Evolutionary conservation across 2,329 filamentous ascomycete species (phyloP), one percentile per base, ranked within the genome.

Genomic region (Colletotrichum musae): DNA sequence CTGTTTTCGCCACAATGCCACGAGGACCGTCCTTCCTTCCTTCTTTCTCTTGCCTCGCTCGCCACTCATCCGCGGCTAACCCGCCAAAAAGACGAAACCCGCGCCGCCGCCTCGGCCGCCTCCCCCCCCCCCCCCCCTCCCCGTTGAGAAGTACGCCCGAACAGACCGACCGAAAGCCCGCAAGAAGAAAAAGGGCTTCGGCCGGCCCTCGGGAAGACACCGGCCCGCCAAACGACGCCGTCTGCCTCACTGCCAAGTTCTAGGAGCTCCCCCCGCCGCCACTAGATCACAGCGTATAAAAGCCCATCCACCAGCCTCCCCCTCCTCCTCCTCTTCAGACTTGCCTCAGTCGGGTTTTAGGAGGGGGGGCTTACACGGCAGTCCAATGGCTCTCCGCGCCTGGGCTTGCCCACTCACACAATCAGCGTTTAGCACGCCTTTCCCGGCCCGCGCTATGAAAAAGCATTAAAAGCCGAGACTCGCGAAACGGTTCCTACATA

Each of bases 171-270:
- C 32, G 32, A 48, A 18, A 18, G 16, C 45, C 9, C 16, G 9
- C 10, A 18, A 48, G n/a, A 48, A 48, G 18, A 48, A 48, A 18
- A 21, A 24, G 21, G 21, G 45, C n/a, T 54, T 58, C 41, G 48
- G 65, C 48, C 54, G 53, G 48, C 60, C 32, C 53, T 68, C 48
- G 60, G 60, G 43, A 39, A 64, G 53, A 54, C 39, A 45, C 53
- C 47, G n/a, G n/a, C 50, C 13, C 47, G 41, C 41, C 41, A 39
- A 24, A 52, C 58, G 39, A 18, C 53, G 54, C 48, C 59, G 26
- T 24, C 47, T 24, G 53, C 26, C 28, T 41, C 60, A 36, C 32
- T 50, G 48, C 60, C 59, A 58, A 64, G 39, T 51, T 43, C 26
- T 39, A n/a, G 52, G 50, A 18, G 32, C 32, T 36, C 7, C 7